phyloP scores from a whole-genome alignment of 1,284 basidiomycete genomes.

The Austroboletus niveus region DNA sequence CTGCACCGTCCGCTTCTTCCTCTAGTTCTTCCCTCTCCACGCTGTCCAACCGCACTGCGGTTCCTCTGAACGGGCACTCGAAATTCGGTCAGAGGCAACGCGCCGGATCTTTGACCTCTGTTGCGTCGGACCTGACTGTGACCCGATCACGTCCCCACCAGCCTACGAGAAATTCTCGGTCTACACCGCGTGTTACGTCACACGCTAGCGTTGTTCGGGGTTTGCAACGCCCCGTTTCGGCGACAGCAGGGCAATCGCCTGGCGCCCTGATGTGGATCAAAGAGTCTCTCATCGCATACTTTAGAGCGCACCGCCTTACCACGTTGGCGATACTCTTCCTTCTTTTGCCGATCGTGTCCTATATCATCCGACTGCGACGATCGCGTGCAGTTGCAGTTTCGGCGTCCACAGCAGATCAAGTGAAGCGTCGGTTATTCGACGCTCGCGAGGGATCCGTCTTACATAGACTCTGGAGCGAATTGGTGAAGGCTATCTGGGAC shows the following conservation, averaged over 20 bases:
- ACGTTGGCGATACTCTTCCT: constrained; percentile 56
- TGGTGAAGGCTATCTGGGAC: constrained; percentile 55
- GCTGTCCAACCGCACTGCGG: constrained; percentile 54
- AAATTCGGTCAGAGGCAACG: constrained; percentile 21
- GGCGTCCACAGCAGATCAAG: constrained; percentile 51
- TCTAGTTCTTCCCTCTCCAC: constrained; percentile 55
- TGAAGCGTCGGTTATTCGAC: constrained; percentile 51
- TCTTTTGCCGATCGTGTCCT: constrained; percentile 60
- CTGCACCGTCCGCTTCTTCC: constrained; percentile 41
- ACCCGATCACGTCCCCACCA: constrained; percentile 16
- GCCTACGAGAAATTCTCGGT: constrained; percentile 6
- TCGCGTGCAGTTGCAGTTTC: constrained; percentile 23
- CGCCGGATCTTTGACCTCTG: constrained; percentile 23
- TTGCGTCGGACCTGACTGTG: constrained; percentile 26
- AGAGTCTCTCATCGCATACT: constrained; percentile 44
- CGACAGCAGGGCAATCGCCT: constrained; percentile 35
- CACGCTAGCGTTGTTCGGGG: constrained; percentile 28
- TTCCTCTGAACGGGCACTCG: constrained; percentile 38
- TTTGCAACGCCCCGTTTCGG: constrained; percentile 16
- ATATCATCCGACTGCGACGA: constrained; percentile 49
- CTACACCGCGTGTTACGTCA: constrained; percentile 11
- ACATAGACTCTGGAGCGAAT: constrained; percentile 52
- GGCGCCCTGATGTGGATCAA: constrained; percentile 47
- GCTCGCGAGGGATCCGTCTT: constrained; percentile 40
- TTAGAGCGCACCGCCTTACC: constrained; percentile 45